Base-by-base conservation (phyloP, 73 alveolate genomes). In the Tetrahymena malaccensis region DNA sequence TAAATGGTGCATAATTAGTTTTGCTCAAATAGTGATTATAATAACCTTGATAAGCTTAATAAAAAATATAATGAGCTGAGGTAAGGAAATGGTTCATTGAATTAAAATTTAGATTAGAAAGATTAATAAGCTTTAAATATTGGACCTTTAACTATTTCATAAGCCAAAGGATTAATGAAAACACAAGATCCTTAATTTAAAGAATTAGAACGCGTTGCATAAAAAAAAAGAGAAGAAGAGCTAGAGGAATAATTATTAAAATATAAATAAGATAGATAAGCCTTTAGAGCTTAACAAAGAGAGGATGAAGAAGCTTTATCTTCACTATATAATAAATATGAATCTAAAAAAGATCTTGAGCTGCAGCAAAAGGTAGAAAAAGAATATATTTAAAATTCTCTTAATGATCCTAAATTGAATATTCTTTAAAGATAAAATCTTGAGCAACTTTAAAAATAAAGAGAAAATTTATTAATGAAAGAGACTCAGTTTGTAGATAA, bases 171-270 rank as follows among this genome's bases (percentile, higher is more conserved):
- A 21, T 43, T 85, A 33, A 43, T 95, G 8, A 95, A 95, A 44
- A 50, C 97, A 43, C 43, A 95, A 35, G 97, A 95, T 95, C 95
- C 93, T 25, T 94, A 95, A 55, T 95, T 95, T 50, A 95, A 95
- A 40, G 70, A 93, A 56, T 56, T 95, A 10, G 97, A 95, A 43
- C 93, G 94, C 31, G 97, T 94, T 25, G 94, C 94, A 8, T 35
- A 56, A 34, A 85, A 93, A n/a, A 95, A 95, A 93, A 95, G 95
- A 89, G 97, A 95, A 57, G 97, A 95, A 34, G 97, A 95, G 38
- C 44, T 95, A 25, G 84, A 85, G 34, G 95, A 95, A 33, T 19
- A 95, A 43, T 83, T 95, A 25, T 94, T 85, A 85, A 25, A 89
- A 43, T 58, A 85, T 56, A 95, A 95, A 34, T 11, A 95, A 55